A percentile compares a stretch with the other conserved stretches of the same genome.
Evolutionary conservation across 2,329 filamentous ascomycete species (phyloP).

Genomic region (Hirsutella thompsonii): DNA sequence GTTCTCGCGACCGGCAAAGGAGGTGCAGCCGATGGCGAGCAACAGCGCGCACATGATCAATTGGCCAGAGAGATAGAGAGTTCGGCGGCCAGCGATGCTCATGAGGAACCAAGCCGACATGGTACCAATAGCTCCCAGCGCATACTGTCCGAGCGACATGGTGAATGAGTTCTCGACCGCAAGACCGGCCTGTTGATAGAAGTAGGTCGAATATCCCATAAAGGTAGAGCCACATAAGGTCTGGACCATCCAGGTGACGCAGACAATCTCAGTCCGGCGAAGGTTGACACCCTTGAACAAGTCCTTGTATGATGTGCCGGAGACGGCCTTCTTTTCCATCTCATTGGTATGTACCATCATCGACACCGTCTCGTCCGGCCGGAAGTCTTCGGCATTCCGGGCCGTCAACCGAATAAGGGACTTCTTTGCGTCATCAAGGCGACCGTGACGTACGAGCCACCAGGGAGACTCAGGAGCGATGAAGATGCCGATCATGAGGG

Average conservation of each 20-base stretch:
- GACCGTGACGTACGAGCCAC: conserved; percentile 31
- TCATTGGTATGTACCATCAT: conserved; percentile 40
- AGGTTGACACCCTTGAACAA: conserved; percentile 33
- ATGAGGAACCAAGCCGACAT: conserved; percentile 32
- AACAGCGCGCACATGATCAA: conserved; percentile 33
- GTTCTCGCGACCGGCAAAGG: conserved; percentile 32
- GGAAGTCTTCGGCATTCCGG: conserved; percentile 22
- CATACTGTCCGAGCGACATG: conserved; percentile 28
- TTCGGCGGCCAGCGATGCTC: conserved; percentile 29
- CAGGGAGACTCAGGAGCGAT: conserved; percentile 37
- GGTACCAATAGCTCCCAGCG: conserved; percentile 30
- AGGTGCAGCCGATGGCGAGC: conserved; percentile 37
- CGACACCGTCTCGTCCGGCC: conserved; percentile 29
- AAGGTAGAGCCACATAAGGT: conserved; percentile 25
- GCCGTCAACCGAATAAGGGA: conserved; percentile 25
- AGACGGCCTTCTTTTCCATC: conserved; percentile 25
- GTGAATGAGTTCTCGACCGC: conserved; percentile 22
- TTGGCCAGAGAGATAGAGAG: conserved; percentile 30
- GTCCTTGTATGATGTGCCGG: conserved; percentile 30
- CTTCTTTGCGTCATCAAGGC: conserved; percentile 23
- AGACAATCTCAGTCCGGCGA: conserved; percentile 31
- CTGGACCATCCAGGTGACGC: conserved; percentile 29
- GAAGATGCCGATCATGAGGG: conserved; percentile 26
- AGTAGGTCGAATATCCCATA: conserved; percentile 47
- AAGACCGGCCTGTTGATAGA: conserved; percentile 30